Evolutionary conservation across 805 yeast species (phyloP).

Genomic region (Metschnikowia chrysomelidarum): DNA sequence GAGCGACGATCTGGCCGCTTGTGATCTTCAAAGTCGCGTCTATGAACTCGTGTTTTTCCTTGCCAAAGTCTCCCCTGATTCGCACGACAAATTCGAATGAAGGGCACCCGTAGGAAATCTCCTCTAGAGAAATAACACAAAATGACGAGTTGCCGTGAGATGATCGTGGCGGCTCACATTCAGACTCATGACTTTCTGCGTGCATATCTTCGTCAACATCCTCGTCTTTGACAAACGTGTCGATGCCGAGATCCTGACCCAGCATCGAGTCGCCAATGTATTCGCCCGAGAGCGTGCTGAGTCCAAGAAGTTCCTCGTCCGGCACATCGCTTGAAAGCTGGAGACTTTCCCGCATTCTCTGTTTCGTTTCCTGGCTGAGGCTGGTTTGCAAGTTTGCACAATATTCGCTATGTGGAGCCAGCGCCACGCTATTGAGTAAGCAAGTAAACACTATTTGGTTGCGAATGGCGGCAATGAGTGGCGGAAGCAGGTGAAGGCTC

Average conservation of each 20-base stretch:
- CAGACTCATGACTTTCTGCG: too few relatives aligned
- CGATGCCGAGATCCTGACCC: constrained; percentile 21
- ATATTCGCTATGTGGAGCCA: constrained; percentile 2
- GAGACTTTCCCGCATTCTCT: constrained; percentile 33
- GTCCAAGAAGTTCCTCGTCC: constrained; percentile 37
- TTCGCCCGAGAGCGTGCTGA: constrained; percentile 27
- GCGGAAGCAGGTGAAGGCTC: constrained; percentile 25
- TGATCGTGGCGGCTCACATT: too few relatives aligned
- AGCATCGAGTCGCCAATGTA: constrained; percentile 14
- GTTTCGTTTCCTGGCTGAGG: constrained; percentile 18
- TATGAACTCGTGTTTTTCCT: constrained; percentile 11
- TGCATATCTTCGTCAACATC: neutral
- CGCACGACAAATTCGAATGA: constrained; percentile 24
- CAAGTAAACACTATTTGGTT: constrained; percentile 29
- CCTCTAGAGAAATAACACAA: constrained; percentile 22
- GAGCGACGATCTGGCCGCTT: constrained; percentile 26
- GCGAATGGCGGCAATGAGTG: constrained; percentile 29
- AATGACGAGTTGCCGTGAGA: neutral
- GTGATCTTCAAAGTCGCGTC: constrained; percentile 26
- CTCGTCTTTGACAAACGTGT: constrained; percentile 23
- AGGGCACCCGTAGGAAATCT: constrained; percentile 24
- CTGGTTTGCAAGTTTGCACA: neutral
- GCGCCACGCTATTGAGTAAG: constrained; percentile 12
- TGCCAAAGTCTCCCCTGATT: constrained; percentile 19
- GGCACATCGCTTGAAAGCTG: constrained; percentile 36